Base-by-base conservation (phyloP, 2,329 filamentous ascomycete species). In the Hymenoscyphus salicellus region DNA sequence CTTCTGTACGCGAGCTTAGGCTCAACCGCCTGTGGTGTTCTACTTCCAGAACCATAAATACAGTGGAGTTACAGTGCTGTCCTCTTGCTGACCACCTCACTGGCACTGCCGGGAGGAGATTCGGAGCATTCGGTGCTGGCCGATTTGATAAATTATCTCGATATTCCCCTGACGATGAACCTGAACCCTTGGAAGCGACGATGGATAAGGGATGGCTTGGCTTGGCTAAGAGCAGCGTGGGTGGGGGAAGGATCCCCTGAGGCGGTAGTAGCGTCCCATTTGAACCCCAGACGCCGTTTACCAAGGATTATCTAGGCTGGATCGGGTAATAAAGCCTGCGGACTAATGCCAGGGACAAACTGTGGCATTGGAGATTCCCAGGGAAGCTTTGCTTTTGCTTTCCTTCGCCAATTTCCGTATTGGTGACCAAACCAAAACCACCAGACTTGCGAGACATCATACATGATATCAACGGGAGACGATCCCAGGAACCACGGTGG, bases 51-150 rank as follows among this genome's bases (percentile, higher is more conserved):
- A 52, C 20, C 20, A 26, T 11, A 23, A 11, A 49, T 38, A 38
- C 28, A 52, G 46, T 52, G 43, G 43, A 49, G n/a, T 23, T 49
- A 26, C 43, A 23, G n/a, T 11, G 41, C 7, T 17, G 10, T 26
- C n/a, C 23, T 49, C 43, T 49, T 49, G 1, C 43, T 49, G 43
- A 49, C 43, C 43, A 49, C n/a, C 20, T 17, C 16, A 26, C 8
- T 49, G 16, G 14, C 43, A 49, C n/a, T 49, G 43, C n/a, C n/a
- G 46, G n/a, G 26, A 14, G 46, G 10, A 52, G 46, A 26, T 23
- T 52, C 46, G 46, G 46, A 52, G 8, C 20, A 23, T 52, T 52
- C 46, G 46, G 46, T 52, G 46, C 46, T 52, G 46, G 46, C 46
- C 46, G 46, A 28, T 11, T 52, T 26, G 46, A 16, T 26, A 52